Evolutionary conservation across 2,329 filamentous ascomycete species (phyloP).

Genomic region (Fusarium torulosum): DNA sequence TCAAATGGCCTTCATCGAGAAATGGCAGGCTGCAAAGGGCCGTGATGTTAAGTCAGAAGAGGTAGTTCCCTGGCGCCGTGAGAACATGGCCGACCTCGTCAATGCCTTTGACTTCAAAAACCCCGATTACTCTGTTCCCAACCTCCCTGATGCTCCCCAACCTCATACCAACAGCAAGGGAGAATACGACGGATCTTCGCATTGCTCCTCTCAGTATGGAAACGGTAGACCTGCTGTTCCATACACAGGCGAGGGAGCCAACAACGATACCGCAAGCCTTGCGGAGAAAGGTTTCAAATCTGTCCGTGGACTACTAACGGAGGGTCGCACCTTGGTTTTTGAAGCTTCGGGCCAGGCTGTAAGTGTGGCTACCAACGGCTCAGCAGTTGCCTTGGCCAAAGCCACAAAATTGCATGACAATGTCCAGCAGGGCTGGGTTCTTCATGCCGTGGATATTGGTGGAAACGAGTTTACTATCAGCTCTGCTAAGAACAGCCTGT

Average conservation of each 20-base stretch:
- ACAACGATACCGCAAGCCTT: conserved; percentile 1
- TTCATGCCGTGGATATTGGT: neutral
- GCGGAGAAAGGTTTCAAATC: conserved; percentile 10
- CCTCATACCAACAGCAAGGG: conserved; percentile 1
- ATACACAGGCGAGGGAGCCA: neutral
- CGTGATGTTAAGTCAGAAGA: neutral
- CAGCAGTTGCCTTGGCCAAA: neutral
- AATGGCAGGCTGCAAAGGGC: conserved; percentile 22
- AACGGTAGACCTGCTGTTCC: conserved; percentile 2
- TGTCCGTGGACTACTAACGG: conserved; percentile 6
- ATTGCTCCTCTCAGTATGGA: conserved; percentile 1
- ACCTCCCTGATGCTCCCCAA: neutral
- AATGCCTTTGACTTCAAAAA: conserved; percentile 19
- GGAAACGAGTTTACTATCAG: neutral
- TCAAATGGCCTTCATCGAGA: neutral
- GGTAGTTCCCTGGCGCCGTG: conserved; percentile 11
- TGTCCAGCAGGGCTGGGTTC: conserved; percentile 1
- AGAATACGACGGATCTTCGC: conserved; percentile 6
- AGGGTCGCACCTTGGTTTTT: neutral
- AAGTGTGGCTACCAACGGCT: rapidly evolving
- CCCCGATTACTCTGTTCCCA: neutral
- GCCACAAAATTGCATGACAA: neutral
- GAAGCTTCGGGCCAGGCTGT: neutral
- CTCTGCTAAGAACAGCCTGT: neutral
- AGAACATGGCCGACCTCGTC: conserved; percentile 20